Evolutionary conservation across 2,329 filamentous ascomycete genomes (phyloP), one percentile per base, ranked within the genome.

Genomic region (Alternaria incomplexa): DNA sequence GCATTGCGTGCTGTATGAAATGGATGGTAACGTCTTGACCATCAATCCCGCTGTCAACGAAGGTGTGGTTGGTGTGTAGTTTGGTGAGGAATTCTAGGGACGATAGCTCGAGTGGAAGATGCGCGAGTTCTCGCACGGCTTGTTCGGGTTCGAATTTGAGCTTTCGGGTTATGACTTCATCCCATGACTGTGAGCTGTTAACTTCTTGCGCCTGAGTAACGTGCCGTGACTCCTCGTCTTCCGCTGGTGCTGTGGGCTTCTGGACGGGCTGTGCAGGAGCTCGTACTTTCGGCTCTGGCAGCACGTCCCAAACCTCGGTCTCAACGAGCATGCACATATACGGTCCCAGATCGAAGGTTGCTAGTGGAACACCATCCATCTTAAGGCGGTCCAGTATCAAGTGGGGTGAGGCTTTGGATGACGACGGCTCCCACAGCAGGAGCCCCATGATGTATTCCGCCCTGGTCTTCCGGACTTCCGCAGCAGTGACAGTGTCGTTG

Each of bases 1-100:
- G 79, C 9, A 82, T 74, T 15, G 73, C 71, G 62, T 81, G 78
- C 50, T 81, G 79, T 32, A 81, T 73, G 63, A 77, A 82, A 36
- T 74, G 70, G n/a, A 70, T 71, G 22, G 78, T 73, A 52, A 52
- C 70, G 66, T 26, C 69, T 54, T 10, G 77, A 62, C 17, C 59
- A 23, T 80, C 73, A 58, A 80, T 73, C n/a, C 62, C 53, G 20
- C 70, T 58, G 1, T 51, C 44, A 43, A 69, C 62, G 28, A 78
- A 71, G 3, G 69, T 73, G 25, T 54, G 48, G 23, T 73, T 65
- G 45, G 72, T 66, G 55, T 81, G 70, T n/a, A 81, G 69, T n/a
- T 70, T 76, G 46, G 77, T 81, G 50, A 81, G 68, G 58, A 79
- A 74, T 44, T 81, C 79, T 58, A 81, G 76, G 25, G 72, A 77